Evolutionary conservation across 2,329 filamentous ascomycete species (phyloP).

Genomic region (Parastagonospora nodorum): DNA sequence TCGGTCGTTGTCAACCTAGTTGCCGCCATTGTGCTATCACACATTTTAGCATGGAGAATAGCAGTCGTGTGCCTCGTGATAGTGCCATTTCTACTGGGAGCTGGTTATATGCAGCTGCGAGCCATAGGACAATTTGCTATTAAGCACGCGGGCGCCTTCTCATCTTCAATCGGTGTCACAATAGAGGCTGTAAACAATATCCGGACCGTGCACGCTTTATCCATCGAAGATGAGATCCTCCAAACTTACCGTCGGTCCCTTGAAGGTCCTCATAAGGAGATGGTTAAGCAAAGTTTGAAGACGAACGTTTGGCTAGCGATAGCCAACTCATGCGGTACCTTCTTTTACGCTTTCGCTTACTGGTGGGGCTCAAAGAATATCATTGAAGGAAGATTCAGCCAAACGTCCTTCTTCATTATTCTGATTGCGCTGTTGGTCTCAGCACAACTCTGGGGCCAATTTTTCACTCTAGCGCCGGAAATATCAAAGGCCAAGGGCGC

Average conservation of each 20-base stretch:
- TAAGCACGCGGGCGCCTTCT: constrained; percentile 57
- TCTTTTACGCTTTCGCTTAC: constrained; percentile 76
- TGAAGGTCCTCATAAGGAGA: constrained; percentile 55
- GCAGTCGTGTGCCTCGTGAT: constrained; percentile 72
- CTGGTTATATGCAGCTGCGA: constrained; percentile 71
- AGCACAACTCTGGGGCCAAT: constrained; percentile 73
- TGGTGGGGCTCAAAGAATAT: constrained; percentile 80
- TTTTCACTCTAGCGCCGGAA: constrained; percentile 76
- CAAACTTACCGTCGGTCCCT: constrained; percentile 53
- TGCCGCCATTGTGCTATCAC: constrained; percentile 69
- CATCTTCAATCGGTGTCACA: constrained; percentile 56
- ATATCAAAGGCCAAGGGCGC: constrained; percentile 70
- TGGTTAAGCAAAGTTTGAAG: constrained; percentile 54
- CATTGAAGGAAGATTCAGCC: constrained; percentile 66
- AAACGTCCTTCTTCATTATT: constrained; percentile 75
- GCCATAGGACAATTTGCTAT: constrained; percentile 65
- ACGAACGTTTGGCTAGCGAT: constrained; percentile 66
- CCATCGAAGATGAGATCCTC: constrained; percentile 57
- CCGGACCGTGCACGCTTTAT: constrained; percentile 57
- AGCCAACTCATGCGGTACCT: constrained; percentile 65
- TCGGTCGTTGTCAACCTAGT: constrained; percentile 71
- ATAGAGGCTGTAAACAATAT: constrained; percentile 60
- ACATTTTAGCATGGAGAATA: constrained; percentile 77
- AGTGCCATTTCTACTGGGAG: constrained; percentile 70
- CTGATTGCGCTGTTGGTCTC: constrained; percentile 73